These are phyloP conservation scores for Gaertneriomyces semiglobifer DNA, from an alignment of 192 early-diverging fungal species.

Conservation along the genomic window DNA sequence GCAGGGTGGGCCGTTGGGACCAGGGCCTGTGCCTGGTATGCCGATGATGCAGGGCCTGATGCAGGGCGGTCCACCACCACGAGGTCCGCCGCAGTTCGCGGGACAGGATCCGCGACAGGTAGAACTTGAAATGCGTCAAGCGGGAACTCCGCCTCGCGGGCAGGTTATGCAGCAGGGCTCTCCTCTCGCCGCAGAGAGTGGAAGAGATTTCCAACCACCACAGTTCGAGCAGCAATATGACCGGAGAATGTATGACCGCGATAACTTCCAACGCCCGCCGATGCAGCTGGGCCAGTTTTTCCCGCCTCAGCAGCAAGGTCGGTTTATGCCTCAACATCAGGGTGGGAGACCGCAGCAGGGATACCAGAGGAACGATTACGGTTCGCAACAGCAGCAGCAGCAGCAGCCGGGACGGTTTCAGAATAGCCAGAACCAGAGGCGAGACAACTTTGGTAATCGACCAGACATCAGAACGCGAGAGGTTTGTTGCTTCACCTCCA, in stretches of 20 bases:
- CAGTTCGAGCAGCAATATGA: slow-evolving; percentile 2
- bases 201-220: too few species aligned
- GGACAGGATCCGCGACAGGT: too few species aligned
- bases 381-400: slow-evolving; percentile 12
- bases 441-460: background rate
- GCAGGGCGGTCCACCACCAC: too few species aligned
- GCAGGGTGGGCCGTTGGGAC: too few species aligned
- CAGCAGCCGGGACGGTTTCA: background rate
- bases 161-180: too few species aligned
- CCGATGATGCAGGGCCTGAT: too few species aligned
- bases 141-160: background rate
- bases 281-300: slow-evolving; percentile 28
- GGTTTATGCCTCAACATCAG: background rate
- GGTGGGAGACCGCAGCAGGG: slow-evolving; percentile 4
- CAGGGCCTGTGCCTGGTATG: too few species aligned
- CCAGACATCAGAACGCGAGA: slow-evolving; percentile 23
- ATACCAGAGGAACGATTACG: slow-evolving; percentile 15
- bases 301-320: slow-evolving; percentile 17
- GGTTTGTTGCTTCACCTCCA: slow-evolving; percentile 19
- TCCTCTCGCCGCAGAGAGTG: too few species aligned
- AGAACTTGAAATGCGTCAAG: too few species aligned
- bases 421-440: slow-evolving; percentile 8
- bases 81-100: too few species aligned
- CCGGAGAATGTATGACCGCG: background rate
- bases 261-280: slow-evolving; percentile 14